These are phyloP conservation scores for Paraphaeosphaeria minitans DNA, from an alignment of 2,329 filamentous ascomycete species.

Conservation along the genomic window DNA sequence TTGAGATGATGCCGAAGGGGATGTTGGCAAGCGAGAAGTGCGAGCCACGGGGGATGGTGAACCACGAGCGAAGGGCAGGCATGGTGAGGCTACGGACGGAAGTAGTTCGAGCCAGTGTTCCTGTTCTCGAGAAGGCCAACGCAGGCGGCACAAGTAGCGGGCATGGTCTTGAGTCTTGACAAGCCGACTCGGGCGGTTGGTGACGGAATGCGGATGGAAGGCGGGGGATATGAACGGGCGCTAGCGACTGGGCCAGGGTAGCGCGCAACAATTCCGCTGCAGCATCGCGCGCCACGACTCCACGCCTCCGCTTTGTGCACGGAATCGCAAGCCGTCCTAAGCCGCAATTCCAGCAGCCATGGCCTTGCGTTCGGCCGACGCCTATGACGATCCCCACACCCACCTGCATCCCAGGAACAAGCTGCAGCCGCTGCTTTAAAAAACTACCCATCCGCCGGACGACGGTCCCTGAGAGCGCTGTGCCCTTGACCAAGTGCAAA, in stretches of 20 bases:
- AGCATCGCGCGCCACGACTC: constrained; percentile 22
- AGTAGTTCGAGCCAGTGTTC: not conserved
- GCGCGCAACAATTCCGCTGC: constrained; percentile 34
- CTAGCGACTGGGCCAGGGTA: not conserved
- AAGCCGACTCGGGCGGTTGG: constrained; percentile 24
- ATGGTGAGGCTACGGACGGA: constrained; percentile 23
- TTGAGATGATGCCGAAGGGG: constrained; percentile 81
- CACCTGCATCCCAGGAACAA: constrained; percentile 29
- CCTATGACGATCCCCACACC: constrained; percentile 32
- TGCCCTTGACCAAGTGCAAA: constrained; percentile 36
- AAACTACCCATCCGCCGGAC: constrained; percentile 23
- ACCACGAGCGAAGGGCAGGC: constrained; percentile 57
- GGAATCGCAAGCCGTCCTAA: constrained; percentile 39
- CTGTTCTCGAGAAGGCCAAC: constrained; percentile 8
- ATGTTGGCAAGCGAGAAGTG: constrained; percentile 81
- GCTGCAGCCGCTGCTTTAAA: constrained; percentile 25
- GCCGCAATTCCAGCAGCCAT: constrained; percentile 29
- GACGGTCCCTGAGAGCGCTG: constrained; percentile 27
- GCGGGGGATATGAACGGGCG: constrained; percentile 16
- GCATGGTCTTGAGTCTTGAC: too few species aligned
- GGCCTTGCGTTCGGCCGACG: constrained; percentile 17
- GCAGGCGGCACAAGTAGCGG: not conserved
- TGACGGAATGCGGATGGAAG: constrained; percentile 29
- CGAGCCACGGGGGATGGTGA: constrained; percentile 63
- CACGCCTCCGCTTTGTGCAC: constrained; percentile 27